These are phyloP conservation scores for Ramaria sp. DNA, from an alignment of 768 basidiomycete species.

Conservation along the genomic window DNA sequence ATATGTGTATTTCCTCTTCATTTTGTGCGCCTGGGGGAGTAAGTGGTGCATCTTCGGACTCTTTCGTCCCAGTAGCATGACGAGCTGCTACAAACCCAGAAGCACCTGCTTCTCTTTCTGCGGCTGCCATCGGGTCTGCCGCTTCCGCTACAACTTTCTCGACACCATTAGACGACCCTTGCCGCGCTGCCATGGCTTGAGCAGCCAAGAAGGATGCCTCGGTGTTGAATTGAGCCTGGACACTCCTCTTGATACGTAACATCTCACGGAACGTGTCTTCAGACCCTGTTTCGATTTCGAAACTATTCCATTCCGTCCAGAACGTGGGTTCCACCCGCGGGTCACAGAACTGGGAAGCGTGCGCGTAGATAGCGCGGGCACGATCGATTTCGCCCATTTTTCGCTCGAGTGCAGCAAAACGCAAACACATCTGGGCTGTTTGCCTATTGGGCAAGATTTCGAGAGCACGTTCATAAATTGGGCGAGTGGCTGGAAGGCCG, in stretches of 20 bases:
- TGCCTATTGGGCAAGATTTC: slow-evolving; percentile 89
- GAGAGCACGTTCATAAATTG: slow-evolving; percentile 92
- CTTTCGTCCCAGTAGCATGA: slow-evolving; percentile 31
- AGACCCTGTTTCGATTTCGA: slow-evolving; percentile 97
- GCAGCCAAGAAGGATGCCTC: slow-evolving; percentile 90
- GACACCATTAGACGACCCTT: slow-evolving; percentile 38
- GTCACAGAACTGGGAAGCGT: slow-evolving; percentile 98
- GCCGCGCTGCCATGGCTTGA: slow-evolving; percentile 66
- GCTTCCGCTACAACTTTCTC: slow-evolving; percentile 31
- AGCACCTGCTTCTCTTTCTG: slow-evolving; percentile 52
- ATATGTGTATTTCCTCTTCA: slow-evolving; percentile 80
- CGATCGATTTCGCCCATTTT: slow-evolving; percentile 99
- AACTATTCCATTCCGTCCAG: slow-evolving; percentile 95
- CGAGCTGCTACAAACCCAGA: slow-evolving; percentile 69
- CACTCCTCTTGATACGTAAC: slow-evolving; percentile 93
- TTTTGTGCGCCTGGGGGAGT: slow-evolving; percentile 42
- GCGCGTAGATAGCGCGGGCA: slow-evolving; percentile 91
- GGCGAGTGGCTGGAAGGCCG: slow-evolving; percentile 89
- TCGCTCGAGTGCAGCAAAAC: slow-evolving; percentile 90
- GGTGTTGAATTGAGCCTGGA: slow-evolving; percentile 98
- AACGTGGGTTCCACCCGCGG: slow-evolving; percentile 85
- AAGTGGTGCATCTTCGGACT: slow-evolving; percentile 27
- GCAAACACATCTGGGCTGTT: slow-evolving; percentile 95
- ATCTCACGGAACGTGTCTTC: slow-evolving; percentile 97
- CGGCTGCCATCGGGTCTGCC: slow-evolving; percentile 81